Conservation (phyloP, 2,329 filamentous ascomycete genomes). For the Arthrobotrys sphaeroides region DNA sequence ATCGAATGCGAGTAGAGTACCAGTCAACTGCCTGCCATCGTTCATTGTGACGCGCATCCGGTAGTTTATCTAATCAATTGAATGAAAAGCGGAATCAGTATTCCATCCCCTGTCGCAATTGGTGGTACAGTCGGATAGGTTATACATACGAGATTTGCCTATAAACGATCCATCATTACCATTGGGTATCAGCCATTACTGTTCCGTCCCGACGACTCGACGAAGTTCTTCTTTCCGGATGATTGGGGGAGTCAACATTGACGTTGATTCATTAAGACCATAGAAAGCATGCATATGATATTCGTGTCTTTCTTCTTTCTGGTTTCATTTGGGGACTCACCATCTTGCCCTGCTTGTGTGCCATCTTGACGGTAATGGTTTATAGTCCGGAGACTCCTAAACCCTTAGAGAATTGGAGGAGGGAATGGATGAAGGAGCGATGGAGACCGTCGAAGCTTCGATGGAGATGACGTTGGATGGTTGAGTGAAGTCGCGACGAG, state of each 20-base stretch:
- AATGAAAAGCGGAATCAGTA: constrained; percentile 31
- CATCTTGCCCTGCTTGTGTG: constrained; percentile 99
- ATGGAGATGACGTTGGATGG: constrained; percentile 27
- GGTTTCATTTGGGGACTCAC: constrained; percentile 70
- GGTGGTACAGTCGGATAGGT: constrained; percentile 22
- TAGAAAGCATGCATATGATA: background rate
- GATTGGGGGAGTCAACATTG: constrained; percentile 52
- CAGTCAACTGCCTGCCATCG: constrained; percentile 94
- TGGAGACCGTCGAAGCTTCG: background rate
- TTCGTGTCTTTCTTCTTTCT: background rate
- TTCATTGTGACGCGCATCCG: constrained; percentile 96
- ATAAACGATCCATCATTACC: constrained; percentile 45
- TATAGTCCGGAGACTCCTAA: constrained; percentile 49
- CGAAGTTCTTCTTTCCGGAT: constrained; percentile 31
- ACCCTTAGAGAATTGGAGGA: background rate
- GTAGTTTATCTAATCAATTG: constrained; percentile 96
- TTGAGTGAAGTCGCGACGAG: constrained; percentile 36
- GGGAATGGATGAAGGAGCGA: background rate
- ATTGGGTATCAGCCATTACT: constrained; percentile 53
- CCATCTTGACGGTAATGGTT: constrained; percentile 68
- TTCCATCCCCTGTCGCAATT: constrained; percentile 10
- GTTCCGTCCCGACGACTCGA: constrained; percentile 41
- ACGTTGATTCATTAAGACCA: constrained; percentile 41
- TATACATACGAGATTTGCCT: constrained; percentile 55
- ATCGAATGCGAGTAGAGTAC: constrained; percentile 98